These are phyloP conservation scores for Friedmanniomyces endolithicus DNA, from an alignment of 495 filamentous ascomycete species.

Conservation along the genomic window DNA sequence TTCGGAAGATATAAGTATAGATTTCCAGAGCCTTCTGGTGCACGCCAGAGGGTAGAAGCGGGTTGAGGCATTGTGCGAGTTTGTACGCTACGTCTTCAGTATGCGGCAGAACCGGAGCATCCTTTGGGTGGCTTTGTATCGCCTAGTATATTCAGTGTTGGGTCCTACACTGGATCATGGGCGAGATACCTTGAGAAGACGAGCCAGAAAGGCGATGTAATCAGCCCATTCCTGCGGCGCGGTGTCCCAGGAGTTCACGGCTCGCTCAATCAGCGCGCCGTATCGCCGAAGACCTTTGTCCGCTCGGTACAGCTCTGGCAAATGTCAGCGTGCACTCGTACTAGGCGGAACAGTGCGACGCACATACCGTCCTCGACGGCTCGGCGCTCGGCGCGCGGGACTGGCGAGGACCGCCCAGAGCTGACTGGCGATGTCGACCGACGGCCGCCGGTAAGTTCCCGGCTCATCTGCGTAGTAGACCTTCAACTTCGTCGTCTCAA, in stretches of 20 bases:
- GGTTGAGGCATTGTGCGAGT: constrained; percentile 88
- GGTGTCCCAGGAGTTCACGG: constrained; percentile 81
- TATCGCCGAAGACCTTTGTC: constrained; percentile 89
- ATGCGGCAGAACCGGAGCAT: constrained; percentile 61
- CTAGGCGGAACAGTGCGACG: background rate
- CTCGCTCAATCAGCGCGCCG: constrained; percentile 75
- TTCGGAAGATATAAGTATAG: constrained; percentile 73
- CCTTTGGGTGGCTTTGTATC: constrained; percentile 70
- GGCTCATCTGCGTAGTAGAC: constrained; percentile 21
- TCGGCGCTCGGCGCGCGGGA: constrained; percentile 25
- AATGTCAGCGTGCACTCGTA: background rate
- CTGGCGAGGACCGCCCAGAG: constrained; percentile 32
- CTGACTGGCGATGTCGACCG: constrained; percentile 27
- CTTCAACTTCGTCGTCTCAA: background rate
- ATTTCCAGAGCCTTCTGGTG: constrained; percentile 96
- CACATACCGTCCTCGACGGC: constrained; percentile 32
- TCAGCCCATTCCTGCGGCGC: constrained; percentile 97
- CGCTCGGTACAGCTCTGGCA: constrained; percentile 38
- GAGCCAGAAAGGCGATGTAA: constrained; percentile 92
- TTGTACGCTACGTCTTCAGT: constrained; percentile 77
- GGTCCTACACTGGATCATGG: background rate
- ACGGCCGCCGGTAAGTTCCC: constrained; percentile 23
- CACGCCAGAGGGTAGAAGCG: constrained; percentile 86
- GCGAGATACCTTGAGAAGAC: constrained; percentile 66
- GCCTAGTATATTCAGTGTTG: constrained; percentile 42